These are phyloP conservation scores for Penicillium malachiteum DNA, from an alignment of 495 filamentous ascomycete species.

Conservation along the genomic window DNA sequence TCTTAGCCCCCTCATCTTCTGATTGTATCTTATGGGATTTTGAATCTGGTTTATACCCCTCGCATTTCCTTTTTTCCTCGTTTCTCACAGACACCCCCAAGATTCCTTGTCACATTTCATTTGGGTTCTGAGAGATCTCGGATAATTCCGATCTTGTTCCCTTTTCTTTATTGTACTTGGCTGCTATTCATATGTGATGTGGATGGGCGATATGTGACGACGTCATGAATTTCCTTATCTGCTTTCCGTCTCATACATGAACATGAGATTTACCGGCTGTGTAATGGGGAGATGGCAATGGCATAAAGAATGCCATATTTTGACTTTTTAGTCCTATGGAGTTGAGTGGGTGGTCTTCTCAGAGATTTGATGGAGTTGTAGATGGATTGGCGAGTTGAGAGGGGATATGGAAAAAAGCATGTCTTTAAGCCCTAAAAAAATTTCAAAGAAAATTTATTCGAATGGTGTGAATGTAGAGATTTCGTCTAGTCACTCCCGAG, in stretches of 20 bases:
- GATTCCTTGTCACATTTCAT: background rate
- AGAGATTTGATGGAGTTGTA: background rate
- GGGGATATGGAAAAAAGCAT: conserved; percentile 24
- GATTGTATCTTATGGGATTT: conserved; percentile 33
- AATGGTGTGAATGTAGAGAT: background rate
- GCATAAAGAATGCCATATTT: background rate
- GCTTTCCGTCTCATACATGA: conserved; percentile 17
- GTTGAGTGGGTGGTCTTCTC: background rate
- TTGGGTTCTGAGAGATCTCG: conserved; percentile 8
- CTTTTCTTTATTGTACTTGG: conserved; percentile 17
- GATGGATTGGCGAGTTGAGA: background rate
- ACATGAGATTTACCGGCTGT: background rate
- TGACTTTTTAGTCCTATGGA: conserved; percentile 1
- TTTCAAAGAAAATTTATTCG: conserved; percentile 26
- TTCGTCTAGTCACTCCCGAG: too few relatives aligned
- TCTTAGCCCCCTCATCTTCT: conserved; percentile 14
- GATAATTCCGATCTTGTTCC: background rate
- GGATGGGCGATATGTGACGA: conserved; percentile 35
- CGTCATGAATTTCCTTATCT: conserved; percentile 44
- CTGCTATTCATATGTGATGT: conserved; percentile 23
- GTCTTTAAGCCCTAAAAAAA: conserved; percentile 30
- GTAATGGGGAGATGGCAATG: background rate
- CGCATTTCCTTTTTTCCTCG: background rate
- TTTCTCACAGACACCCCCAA: conserved; percentile 33
- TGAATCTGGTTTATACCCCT: conserved; percentile 38